These are phyloP conservation scores for Tubosaeta sp. DNA, from an alignment of 768 basidiomycete species.

Conservation along the genomic window DNA sequence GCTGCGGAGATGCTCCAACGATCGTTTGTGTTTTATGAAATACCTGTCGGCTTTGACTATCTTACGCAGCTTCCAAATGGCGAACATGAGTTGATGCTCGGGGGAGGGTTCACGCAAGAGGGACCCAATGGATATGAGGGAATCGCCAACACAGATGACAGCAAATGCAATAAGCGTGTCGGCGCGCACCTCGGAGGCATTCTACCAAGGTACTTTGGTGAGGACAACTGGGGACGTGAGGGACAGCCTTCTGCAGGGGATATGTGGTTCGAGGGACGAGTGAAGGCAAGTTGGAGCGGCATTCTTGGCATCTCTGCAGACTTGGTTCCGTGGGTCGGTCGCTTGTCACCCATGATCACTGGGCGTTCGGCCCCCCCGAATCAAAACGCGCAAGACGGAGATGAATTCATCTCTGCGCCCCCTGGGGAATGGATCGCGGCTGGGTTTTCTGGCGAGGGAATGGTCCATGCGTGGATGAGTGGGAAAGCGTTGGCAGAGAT, in stretches of 20 bases:
- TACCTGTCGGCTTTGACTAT: constrained; percentile 50
- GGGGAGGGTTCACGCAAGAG: constrained; percentile 47
- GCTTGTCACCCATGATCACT: constrained; percentile 47
- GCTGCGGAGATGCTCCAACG: constrained; percentile 38
- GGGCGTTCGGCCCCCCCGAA: constrained; percentile 32
- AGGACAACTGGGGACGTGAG: constrained; percentile 38
- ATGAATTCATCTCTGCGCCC: constrained; percentile 17
- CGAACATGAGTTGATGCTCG: constrained; percentile 56
- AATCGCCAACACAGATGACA: constrained; percentile 39
- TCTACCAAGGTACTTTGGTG: constrained; percentile 52
- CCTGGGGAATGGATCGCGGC: constrained; percentile 73
- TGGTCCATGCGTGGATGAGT: constrained; percentile 68
- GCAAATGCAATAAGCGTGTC: constrained; percentile 25
- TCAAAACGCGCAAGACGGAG: background rate
- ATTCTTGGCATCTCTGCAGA: constrained; percentile 63
- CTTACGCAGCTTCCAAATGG: constrained; percentile 55
- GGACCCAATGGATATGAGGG: constrained; percentile 31
- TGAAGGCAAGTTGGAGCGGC: constrained; percentile 61
- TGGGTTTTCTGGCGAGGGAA: constrained; percentile 70
- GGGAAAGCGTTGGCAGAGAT: constrained; percentile 58
- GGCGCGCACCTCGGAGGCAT: constrained; percentile 40
- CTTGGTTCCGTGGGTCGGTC: constrained; percentile 66
- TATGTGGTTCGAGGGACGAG: constrained; percentile 40
- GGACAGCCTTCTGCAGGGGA: constrained; percentile 17
- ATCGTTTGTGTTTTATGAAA: constrained; percentile 56